A percentile compares a stretch with the other conserved stretches of the same genome.
phyloP scores from a whole-genome alignment of 1,284 basidiomycete genomes.

The Inonotus obliquus region DNA sequence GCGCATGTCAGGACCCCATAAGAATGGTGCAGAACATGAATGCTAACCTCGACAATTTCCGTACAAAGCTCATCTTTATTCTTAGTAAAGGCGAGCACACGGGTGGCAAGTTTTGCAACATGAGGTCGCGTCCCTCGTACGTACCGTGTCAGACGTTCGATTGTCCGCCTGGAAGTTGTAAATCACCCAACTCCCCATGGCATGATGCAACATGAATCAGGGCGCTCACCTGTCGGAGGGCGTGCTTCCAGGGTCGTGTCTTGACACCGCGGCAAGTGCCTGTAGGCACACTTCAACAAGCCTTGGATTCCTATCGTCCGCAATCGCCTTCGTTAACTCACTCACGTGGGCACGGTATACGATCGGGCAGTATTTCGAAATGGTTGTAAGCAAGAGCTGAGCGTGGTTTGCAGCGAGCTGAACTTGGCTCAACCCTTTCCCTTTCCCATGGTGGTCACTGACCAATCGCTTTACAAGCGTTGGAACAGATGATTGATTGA shows the following conservation, averaged over 20 bases:
- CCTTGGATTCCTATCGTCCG: slow-evolving; percentile 54
- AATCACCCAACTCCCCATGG: neutral
- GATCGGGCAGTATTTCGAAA: slow-evolving; percentile 77
- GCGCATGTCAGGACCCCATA: too few relatives aligned
- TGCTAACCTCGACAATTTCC: slow-evolving; percentile 61
- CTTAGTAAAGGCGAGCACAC: slow-evolving; percentile 63
- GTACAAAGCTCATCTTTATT: slow-evolving; percentile 47
- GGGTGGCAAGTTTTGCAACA: slow-evolving; percentile 86
- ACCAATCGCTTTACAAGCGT: slow-evolving; percentile 69
- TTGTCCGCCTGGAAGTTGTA: slow-evolving; percentile 42
- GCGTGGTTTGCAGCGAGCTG: slow-evolving; percentile 36
- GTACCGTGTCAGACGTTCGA: slow-evolving; percentile 62
- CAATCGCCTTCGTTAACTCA: slow-evolving; percentile 69
- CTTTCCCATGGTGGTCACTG: slow-evolving; percentile 30
- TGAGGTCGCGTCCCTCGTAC: slow-evolving; percentile 58
- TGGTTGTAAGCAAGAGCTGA: slow-evolving; percentile 46
- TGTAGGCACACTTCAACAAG: slow-evolving; percentile 71
- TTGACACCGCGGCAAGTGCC: slow-evolving; percentile 66
- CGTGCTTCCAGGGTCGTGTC: slow-evolving; percentile 51
- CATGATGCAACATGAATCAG: neutral
- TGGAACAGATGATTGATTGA: slow-evolving; percentile 85
- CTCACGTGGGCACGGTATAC: slow-evolving; percentile 72
- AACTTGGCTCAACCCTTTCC: slow-evolving; percentile 31
- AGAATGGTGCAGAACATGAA: too few relatives aligned
- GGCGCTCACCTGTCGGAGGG: slow-evolving; percentile 64